Evolutionary conservation across 2,329 filamentous ascomycete genomes (phyloP), one percentile per base, ranked within the genome.

Genomic region (Microdochium bolleyi): DNA sequence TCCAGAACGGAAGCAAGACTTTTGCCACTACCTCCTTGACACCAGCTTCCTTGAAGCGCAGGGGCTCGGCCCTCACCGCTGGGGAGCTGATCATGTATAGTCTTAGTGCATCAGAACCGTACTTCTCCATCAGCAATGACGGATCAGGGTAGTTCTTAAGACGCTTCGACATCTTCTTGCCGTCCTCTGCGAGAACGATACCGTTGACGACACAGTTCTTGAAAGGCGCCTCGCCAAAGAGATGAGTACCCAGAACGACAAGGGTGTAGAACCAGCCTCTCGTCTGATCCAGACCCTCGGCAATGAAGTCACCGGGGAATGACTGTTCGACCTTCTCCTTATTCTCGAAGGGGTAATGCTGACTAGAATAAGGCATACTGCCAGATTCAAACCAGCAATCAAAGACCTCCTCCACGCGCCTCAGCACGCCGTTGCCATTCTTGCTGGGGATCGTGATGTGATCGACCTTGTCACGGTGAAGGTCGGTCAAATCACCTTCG

Each of bases 141-240:
- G 92, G 92, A 63, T 96, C 91, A 0, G 92, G 92, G 69, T 96
- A 97, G 71, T 97, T 97, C 75, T 96, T 95, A 54, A 96, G 77
- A 52, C 92, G 84, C 73, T 97, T 97, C 7, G 91, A 96, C 92
- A 97, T 97, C 77, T 97, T 97, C 77, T 96, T 96, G 53, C 92
- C 92, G 64, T 96, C 90, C 67, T 95, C 91, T 1, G 92, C 92
- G 41, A 96, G 79, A 3, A 96, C 91, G 57, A 96, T 94, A 50
- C 92, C 92, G 65, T 95, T 96, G 56, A 96, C 91, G n/a, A 96
- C 89, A 62, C 90, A 95, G 67, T 96, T 96, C 72, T 94, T 85
- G 78, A 96, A 96, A 0, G 92, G 91, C 2, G 91, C 83, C 34
- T 83, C 80, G 46, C 88, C 88, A 62, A 94, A 95, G 3, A 96